A percentile compares a stretch with the other conserved stretches of the same genome.
These are phyloP conservation scores for Pythium grandisporangium DNA, from an alignment of 352 stramenopile genomes.

Conservation along the genomic window DNA sequence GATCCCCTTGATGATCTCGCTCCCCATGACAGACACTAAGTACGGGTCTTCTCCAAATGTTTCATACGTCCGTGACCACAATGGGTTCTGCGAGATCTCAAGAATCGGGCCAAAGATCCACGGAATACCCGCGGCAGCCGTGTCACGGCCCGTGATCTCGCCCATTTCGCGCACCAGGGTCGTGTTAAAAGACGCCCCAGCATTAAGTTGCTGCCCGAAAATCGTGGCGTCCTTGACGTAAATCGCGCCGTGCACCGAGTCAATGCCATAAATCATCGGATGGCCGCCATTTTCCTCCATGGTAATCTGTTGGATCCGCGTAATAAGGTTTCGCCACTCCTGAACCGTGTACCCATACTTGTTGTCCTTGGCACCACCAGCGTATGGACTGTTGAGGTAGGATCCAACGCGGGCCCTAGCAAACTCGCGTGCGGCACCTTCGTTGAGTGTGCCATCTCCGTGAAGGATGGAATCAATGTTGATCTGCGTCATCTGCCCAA, in stretches of 20 bases:
- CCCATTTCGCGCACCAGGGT: constrained; percentile 34
- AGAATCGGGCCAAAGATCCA: constrained; percentile 83
- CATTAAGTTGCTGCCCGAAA: constrained; percentile 71
- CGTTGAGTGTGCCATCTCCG: constrained; percentile 26
- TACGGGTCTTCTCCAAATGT: constrained; percentile 81
- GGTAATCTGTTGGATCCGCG: constrained; percentile 43
- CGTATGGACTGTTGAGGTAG: constrained; percentile 48
- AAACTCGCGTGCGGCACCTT: constrained; percentile 37
- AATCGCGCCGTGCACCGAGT: constrained; percentile 66
- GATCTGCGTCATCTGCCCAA: constrained; percentile 83
- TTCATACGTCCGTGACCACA: constrained; percentile 71
- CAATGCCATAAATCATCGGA: constrained; percentile 59
- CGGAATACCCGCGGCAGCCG: constrained; percentile 40
- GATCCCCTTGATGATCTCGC: constrained; percentile 31
- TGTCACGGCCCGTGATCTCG: constrained; percentile 46
- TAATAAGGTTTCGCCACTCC: constrained; percentile 40
- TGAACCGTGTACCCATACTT: constrained; percentile 32
- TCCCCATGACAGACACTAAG: constrained; percentile 40
- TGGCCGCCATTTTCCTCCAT: constrained; percentile 26
- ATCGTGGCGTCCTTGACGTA: constrained; percentile 52
- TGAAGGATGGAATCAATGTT: constrained; percentile 56
- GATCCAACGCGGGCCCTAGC: constrained; percentile 56
- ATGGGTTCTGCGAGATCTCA: constrained; percentile 41
- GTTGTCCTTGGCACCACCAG: constrained; percentile 11
- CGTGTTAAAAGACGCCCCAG: constrained; percentile 65